Conservation (phyloP, 2,329 filamentous ascomycete genomes). For the Xenoacremonium recifei region DNA sequence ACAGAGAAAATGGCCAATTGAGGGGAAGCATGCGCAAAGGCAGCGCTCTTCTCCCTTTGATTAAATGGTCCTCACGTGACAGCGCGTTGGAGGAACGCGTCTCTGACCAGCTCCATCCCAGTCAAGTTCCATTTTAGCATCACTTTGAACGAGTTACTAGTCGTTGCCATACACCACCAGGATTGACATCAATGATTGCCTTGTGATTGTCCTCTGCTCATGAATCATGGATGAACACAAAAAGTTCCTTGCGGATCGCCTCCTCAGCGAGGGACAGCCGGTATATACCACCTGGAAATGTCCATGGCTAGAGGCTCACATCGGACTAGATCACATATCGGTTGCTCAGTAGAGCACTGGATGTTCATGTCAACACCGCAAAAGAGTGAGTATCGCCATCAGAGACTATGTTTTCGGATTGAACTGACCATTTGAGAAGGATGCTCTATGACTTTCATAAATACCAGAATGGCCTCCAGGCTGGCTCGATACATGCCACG, state of each 20-base stretch:
- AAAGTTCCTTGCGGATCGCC: conserved; percentile 70
- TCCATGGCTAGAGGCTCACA: conserved; percentile 3
- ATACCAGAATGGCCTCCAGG: conserved; percentile 77
- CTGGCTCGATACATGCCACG: conserved; percentile 81
- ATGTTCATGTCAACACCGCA: conserved; percentile 80
- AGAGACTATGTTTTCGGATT: conserved; percentile 12
- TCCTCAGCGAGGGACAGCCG: conserved; percentile 72
- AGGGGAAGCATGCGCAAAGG: too few relatives aligned
- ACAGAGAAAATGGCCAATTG: too few relatives aligned
- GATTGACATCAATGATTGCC: too few relatives aligned
- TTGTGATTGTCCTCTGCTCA: too few relatives aligned
- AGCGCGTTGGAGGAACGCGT: conserved; percentile 28
- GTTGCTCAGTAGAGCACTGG: conserved; percentile 75
- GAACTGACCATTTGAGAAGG: conserved; percentile 45
- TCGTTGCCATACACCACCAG: too few relatives aligned
- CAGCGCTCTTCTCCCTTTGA: too few relatives aligned
- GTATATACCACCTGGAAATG: conserved; percentile 44
- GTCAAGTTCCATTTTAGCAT: too few relatives aligned
- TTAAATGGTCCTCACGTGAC: conserved; percentile 31
- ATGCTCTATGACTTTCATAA: conserved; percentile 89
- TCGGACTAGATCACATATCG: conserved; percentile 79
- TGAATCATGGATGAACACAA: conserved; percentile 59
- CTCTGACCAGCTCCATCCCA: too few relatives aligned
- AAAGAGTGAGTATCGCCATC: conserved; percentile 66
- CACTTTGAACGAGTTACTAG: too few relatives aligned